These are phyloP conservation scores for Clitopilus passeckerianus DNA, from an alignment of 768 basidiomycete genomes.

Conservation along the genomic window DNA sequence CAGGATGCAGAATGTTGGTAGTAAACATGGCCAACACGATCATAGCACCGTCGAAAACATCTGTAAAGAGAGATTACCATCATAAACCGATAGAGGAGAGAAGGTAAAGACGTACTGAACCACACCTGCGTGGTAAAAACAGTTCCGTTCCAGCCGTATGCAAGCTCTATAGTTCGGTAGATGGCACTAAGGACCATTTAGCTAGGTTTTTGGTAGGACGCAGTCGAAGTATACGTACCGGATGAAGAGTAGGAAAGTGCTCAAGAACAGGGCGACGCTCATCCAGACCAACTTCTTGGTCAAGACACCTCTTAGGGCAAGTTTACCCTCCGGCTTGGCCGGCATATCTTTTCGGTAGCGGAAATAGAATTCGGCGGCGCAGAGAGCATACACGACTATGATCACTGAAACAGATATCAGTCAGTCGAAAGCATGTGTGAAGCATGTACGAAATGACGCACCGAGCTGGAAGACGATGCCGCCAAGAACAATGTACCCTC, in stretches of 20 bases:
- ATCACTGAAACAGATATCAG: constrained; percentile 22
- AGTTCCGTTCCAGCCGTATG: constrained; percentile 45
- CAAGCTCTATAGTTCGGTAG: constrained; percentile 49
- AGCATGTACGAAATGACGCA: constrained; percentile 3
- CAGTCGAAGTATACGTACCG: constrained; percentile 24
- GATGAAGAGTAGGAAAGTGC: constrained; percentile 39
- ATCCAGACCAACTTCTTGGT: constrained; percentile 10
- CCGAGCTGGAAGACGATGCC: constrained; percentile 62
- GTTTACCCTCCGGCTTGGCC: constrained; percentile 9
- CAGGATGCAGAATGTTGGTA: constrained; percentile 22
- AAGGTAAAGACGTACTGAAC: constrained; percentile 26
- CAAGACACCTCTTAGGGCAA: constrained; percentile 8
- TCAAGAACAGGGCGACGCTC: constrained; percentile 16
- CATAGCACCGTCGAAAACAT: constrained; percentile 38
- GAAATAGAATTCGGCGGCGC: constrained; percentile 40
- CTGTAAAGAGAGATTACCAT: too few relatives aligned
- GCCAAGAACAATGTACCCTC: constrained; percentile 41
- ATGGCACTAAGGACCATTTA: constrained; percentile 42
- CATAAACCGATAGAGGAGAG: background rate
- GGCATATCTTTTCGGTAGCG: constrained; percentile 34
- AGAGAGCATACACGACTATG: constrained; percentile 34
- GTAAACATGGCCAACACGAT: constrained; percentile 22
- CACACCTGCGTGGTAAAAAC: constrained; percentile 43
- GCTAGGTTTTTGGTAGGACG: too few relatives aligned
- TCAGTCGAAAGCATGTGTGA: too few relatives aligned